These are phyloP conservation scores for Hibiscus trionum DNA, from an alignment of 345 rosid species.

Conservation along the genomic window DNA sequence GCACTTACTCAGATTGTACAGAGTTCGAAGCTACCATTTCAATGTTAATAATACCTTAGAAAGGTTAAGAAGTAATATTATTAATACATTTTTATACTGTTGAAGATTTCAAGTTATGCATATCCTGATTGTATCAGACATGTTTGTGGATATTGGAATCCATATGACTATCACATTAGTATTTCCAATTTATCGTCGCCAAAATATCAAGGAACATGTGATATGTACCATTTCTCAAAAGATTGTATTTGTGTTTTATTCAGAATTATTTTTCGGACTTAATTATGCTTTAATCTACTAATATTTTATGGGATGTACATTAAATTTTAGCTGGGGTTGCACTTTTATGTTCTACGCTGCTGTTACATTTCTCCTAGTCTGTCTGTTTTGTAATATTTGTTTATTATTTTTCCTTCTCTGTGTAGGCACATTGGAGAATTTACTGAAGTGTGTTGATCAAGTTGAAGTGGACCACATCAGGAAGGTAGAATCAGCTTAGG, in stretches of 20 bases:
- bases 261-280: neutral
- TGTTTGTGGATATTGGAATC: neutral
- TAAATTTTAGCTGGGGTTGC: conserved; percentile 5
- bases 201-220: neutral
- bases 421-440: conserved; percentile 56
- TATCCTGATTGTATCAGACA: neutral
- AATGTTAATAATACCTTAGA: neutral
- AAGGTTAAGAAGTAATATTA: neutral
- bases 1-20: neutral
- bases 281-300: neutral
- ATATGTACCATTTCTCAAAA: neutral
- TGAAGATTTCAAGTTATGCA: neutral
- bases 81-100: neutral
- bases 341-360: neutral
- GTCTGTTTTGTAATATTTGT: neutral
- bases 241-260: neutral
- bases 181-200: neutral
- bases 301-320: neutral
- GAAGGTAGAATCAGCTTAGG: conserved; percentile 30
- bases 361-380: conserved; percentile 2
- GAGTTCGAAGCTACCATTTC: neutral
- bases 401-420: neutral
- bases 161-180: neutral
- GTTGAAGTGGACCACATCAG: conserved; percentile 41
- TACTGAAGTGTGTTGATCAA: conserved; percentile 52